Percentiles rank a stretch among this genome's conserved stretches.
Evolutionary conservation across 2,329 filamentous ascomycete genomes (phyloP).

Genomic region (Neocatenulostroma microsporum): DNA sequence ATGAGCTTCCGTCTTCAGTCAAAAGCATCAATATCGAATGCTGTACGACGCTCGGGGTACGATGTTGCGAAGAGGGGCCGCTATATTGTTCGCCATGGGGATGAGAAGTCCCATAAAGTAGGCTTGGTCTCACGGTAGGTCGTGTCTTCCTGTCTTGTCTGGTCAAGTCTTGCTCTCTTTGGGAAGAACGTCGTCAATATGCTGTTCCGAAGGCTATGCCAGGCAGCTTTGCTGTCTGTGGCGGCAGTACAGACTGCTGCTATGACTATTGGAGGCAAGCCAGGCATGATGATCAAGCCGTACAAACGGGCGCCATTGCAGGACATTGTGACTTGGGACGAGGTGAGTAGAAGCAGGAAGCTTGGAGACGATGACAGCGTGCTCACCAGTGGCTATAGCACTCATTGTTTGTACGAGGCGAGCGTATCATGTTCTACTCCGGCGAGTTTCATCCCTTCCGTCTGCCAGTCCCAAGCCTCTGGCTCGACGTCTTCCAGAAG

Average conservation of each 20-base stretch:
- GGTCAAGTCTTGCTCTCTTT: neutral
- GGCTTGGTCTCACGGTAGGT: too few relatives aligned
- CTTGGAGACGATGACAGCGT: neutral
- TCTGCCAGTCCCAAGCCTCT: constrained; percentile 54
- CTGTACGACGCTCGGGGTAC: constrained; percentile 8
- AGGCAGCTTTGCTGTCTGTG: constrained; percentile 20
- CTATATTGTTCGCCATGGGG: too few relatives aligned
- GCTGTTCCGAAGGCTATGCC: constrained; percentile 19
- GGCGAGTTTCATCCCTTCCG: constrained; percentile 67
- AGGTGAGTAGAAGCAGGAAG: constrained; percentile 25
- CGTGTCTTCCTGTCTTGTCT: too few relatives aligned
- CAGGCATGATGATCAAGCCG: constrained; percentile 42
- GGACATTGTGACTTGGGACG: constrained; percentile 62
- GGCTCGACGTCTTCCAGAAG: constrained; percentile 72
- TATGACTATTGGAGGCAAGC: constrained; percentile 43
- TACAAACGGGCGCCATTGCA: constrained; percentile 47
- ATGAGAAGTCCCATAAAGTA: too few relatives aligned
- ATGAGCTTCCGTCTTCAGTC: constrained; percentile 9
- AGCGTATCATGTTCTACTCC: constrained; percentile 63
- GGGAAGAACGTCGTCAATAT: constrained; percentile 16
- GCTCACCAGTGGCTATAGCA: constrained; percentile 29
- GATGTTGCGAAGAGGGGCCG: constrained; percentile 7
- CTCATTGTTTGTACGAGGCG: constrained; percentile 61
- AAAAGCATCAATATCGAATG: neutral
- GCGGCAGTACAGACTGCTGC: constrained; percentile 26